Evolutionary conservation across 2,329 filamentous ascomycete genomes (phyloP).

Genomic region (Phialocephala subalpina): DNA sequence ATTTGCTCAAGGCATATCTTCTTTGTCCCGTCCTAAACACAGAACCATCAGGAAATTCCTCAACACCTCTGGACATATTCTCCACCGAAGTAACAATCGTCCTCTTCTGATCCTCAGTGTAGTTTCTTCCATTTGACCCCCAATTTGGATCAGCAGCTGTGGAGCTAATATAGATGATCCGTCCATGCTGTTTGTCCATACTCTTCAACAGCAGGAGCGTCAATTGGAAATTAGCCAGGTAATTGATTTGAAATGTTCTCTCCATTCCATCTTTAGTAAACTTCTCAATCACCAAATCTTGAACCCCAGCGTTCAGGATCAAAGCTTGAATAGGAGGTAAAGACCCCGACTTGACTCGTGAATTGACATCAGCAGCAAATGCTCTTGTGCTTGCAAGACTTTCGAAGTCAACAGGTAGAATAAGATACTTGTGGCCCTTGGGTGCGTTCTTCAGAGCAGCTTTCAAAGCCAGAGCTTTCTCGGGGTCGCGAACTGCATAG

Average conservation of each 20-base stretch:
- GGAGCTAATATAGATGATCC: conserved; percentile 45
- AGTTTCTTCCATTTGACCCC: not conserved
- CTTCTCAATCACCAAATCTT: conserved; percentile 35
- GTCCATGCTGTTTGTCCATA: conserved; percentile 44
- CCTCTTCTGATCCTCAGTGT: conserved; percentile 8
- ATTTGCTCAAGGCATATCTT: conserved; percentile 39
- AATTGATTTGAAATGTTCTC: conserved; percentile 44
- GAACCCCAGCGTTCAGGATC: conserved; percentile 35
- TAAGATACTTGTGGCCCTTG: conserved; percentile 8
- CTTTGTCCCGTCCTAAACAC: conserved; percentile 11
- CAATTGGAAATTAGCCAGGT: conserved; percentile 46
- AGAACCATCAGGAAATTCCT: conserved; percentile 12
- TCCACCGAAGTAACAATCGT: not conserved
- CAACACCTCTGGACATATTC: conserved; percentile 12
- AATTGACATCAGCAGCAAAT: conserved; percentile 31
- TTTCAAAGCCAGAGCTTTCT: conserved; percentile 12
- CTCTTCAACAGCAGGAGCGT: conserved; percentile 45
- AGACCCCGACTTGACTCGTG: conserved; percentile 25
- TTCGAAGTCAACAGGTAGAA: conserved; percentile 19
- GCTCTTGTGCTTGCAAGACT: conserved; percentile 22
- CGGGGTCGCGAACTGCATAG: conserved; percentile 34
- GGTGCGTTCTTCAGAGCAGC: not conserved
- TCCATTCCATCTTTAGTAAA: conserved; percentile 46
- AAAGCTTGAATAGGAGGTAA: conserved; percentile 36
- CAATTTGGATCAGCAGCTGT: conserved; percentile 28